Evolutionary conservation across 768 basidiomycete genomes (phyloP), one percentile per base, ranked within the genome.

Genomic region (Tremella yokohamensis): DNA sequence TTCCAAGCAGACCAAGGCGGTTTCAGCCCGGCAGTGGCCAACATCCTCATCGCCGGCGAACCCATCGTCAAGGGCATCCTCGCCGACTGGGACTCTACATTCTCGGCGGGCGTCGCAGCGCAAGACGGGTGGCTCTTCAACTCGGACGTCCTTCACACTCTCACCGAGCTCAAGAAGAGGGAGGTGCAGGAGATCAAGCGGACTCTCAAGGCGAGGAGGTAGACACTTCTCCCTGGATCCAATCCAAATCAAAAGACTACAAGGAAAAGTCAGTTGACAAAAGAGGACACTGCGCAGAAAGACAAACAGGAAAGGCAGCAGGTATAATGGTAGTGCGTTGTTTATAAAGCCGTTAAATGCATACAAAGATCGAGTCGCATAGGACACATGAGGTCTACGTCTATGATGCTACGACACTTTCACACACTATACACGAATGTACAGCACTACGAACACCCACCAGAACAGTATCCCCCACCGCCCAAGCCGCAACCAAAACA

Each of bases 401-500:
- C 29, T 34, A 34, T 11, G 29, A 34, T 34, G 29, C 29, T 34
- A 4, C 11, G 29, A 34, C 29, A 34, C 29, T 34, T 34, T 34
- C 6, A 34, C 11, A 11, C 29, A 11, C 4, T 11, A 34, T 34
- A 6, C 29, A 34, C 4, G 6, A 34, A 4, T 34, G 6, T 34
- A 34, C 29, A 34, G 11, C 6, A 34, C 11, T 34, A 34, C 7
- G 51, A 59, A 60, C 74, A 75, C 19, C 68, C 70, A 1, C 73
- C 70, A 6, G 69, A 64, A 54, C 75, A 76, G 55, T 76, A 76
- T 7, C 77, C 77, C 16, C 77, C 77, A 20, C 70, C 70, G 2
- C 70, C 72, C 1, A 69, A 22, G 2, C 61, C 62, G 75, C 94
- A 98, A 12, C 93, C 94, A 83, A 84, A 87, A 74, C 94, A 98